Percentiles rank a stretch among this genome's conserved stretches.
Evolutionary conservation across 768 basidiomycete genomes (phyloP).

Genomic region (Calocybe gangraenosa): DNA sequence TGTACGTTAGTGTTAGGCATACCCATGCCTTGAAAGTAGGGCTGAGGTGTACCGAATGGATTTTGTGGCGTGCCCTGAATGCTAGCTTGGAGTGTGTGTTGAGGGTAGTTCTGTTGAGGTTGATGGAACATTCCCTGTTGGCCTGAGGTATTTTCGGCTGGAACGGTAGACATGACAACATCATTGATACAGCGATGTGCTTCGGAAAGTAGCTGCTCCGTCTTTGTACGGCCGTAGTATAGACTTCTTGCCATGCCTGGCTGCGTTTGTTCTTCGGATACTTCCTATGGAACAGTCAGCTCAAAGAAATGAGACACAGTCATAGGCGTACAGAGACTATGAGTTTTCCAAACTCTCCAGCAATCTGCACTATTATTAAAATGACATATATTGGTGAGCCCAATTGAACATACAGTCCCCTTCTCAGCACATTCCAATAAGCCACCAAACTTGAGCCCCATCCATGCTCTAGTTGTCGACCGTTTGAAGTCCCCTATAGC

Average conservation of each 20-base stretch:
- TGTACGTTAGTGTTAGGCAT: conserved; percentile 2
- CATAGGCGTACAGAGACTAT: conserved; percentile 35
- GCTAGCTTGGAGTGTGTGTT: conserved; percentile 2
- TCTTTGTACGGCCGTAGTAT: conserved; percentile 65
- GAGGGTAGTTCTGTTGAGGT: conserved; percentile 6
- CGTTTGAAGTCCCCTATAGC: conserved; percentile 83
- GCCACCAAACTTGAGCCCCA: conserved; percentile 87
- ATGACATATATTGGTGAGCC: neutral
- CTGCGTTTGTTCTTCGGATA: conserved; percentile 74
- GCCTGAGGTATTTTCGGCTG: conserved; percentile 16
- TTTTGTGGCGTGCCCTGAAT: conserved; percentile 5
- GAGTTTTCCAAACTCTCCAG: conserved; percentile 52
- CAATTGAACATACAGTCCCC: conserved; percentile 41
- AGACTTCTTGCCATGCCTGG: conserved; percentile 74
- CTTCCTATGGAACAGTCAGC: conserved; percentile 43
- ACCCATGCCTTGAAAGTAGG: conserved; percentile 6
- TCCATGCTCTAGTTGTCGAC: conserved; percentile 56
- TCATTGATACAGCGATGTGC: conserved; percentile 53
- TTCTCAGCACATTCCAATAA: conserved; percentile 83
- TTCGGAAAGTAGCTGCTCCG: conserved; percentile 58
- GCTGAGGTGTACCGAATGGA: conserved; percentile 3
- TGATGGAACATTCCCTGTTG: conserved; percentile 5
- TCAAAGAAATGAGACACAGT: neutral
- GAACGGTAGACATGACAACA: conserved; percentile 43
- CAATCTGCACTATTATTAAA: conserved; percentile 32